Conservation (phyloP, 805 yeast species). For the Metschnikowia cubensis region DNA sequence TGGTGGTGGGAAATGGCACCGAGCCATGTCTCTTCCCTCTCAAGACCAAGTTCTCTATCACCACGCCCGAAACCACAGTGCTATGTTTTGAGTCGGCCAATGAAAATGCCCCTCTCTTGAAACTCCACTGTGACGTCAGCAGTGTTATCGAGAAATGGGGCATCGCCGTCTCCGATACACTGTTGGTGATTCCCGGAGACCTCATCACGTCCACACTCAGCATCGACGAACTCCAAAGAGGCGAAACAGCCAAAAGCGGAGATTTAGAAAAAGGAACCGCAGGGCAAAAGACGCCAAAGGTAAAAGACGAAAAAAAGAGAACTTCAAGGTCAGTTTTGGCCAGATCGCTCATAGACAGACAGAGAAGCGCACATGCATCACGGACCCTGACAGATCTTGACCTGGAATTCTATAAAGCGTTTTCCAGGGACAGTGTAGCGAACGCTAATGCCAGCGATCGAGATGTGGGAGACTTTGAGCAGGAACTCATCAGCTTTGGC, state of each 20-base stretch:
- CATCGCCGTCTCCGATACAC: constrained; percentile 34
- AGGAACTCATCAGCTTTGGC: constrained; percentile 12
- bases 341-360: background rate
- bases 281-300: too few relatives aligned
- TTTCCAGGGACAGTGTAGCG: constrained; percentile 1
- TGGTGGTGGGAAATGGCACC: constrained; percentile 24
- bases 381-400: background rate
- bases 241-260: too few relatives aligned
- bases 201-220: constrained; percentile 23
- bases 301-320: too few relatives aligned
- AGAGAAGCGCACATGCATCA: background rate
- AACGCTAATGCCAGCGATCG: background rate
- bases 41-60: constrained; percentile 9
- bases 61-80: constrained; percentile 24
- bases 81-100: constrained; percentile 17
- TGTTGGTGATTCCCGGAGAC: constrained; percentile 31
- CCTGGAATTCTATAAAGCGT: background rate
- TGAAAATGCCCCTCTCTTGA: constrained; percentile 13
- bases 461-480: constrained; percentile 5
- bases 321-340: background rate
- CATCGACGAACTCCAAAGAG: background rate
- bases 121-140: constrained; percentile 26
- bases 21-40: constrained; percentile 13
- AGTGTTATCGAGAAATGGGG: constrained; percentile 44
- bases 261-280: too few relatives aligned